These are phyloP conservation scores for Colletotrichum caudatum DNA, from an alignment of 2,329 filamentous ascomycete genomes.

Conservation along the genomic window DNA sequence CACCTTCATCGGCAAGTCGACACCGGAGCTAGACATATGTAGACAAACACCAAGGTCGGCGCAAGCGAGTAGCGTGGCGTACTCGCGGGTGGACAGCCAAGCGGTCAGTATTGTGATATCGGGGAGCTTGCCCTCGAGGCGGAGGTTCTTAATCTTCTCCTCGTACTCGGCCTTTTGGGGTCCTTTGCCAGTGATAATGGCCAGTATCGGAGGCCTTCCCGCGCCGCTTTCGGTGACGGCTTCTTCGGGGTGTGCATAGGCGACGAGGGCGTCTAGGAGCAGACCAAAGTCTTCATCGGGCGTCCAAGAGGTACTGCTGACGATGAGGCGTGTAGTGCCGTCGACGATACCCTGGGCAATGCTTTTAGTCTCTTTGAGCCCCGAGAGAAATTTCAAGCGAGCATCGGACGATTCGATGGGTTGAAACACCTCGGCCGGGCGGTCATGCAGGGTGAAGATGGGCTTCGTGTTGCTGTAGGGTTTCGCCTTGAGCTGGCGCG, in stretches of 20 bases:
- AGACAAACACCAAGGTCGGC: slow-evolving; percentile 92
- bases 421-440: slow-evolving; percentile 85
- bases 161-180: slow-evolving; percentile 85
- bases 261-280: slow-evolving; percentile 83
- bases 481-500: slow-evolving; percentile 71
- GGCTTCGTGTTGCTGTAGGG: slow-evolving; percentile 75
- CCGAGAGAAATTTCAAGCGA: slow-evolving; percentile 69
- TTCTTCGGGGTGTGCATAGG: slow-evolving; percentile 69
- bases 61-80: slow-evolving; percentile 84
- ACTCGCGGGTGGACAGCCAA: slow-evolving; percentile 87
- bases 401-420: slow-evolving; percentile 66
- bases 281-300: slow-evolving; percentile 95
- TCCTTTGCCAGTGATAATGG: slow-evolving; percentile 94
- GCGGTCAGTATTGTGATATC: slow-evolving; percentile 82
- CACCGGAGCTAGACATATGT: slow-evolving; percentile 92
- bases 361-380: slow-evolving; percentile 72
- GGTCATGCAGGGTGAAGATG: slow-evolving; percentile 83
- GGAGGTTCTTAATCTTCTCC: slow-evolving; percentile 71
- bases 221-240: slow-evolving; percentile 51
- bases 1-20: slow-evolving; percentile 98
- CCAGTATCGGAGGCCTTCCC: slow-evolving; percentile 69
- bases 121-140: slow-evolving; percentile 70
- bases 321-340: slow-evolving; percentile 75
- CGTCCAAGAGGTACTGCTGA: slow-evolving; percentile 98
- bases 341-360: slow-evolving; percentile 70